Evolutionary conservation across 2,329 filamentous ascomycete species (phyloP), one percentile per base, ranked within the genome.

Genomic region (Ilyonectria mors-panacis): DNA sequence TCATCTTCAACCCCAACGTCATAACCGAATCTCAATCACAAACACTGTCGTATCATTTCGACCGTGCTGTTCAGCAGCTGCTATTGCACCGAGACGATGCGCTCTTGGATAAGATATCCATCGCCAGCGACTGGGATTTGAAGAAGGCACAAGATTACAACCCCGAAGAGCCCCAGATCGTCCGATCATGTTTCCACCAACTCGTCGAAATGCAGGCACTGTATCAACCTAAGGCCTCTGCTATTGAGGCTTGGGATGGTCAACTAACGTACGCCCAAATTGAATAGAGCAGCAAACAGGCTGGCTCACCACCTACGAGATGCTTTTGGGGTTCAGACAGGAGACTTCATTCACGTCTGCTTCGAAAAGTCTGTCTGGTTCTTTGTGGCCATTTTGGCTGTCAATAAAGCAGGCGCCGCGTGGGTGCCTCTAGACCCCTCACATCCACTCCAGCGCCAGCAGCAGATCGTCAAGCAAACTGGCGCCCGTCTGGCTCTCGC

Each of bases 311-410:
- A 30, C 1, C n/a, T 75, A 0, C 63, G 67, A 2, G 60, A 48
- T 28, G n/a, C 28, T 8, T 53, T 70, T 2, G n/a, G 70, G 6
- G 44, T 74, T 28, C 12, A 48, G 2, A 13, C 59, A 9, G 23
- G 65, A 0, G 54, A 35, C 0, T 39, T 39, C 4, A 17, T 51
- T 6, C 48, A 51, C 3, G 30, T 33, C 9, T 75, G 73, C 8
- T 70, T 75, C 60, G 73, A 77, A 9, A 77, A 74, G 12, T 75
- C 74, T 2, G 45, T 69, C 1, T 74, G 74, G 73, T 59, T 71
- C 2, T 47, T 72, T 3, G 66, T 77, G 12, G 59, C 75, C 0
- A 73, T 78, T 57, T 59, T 78, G 3, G 74, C 73, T 4, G 69
- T 78, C 3, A 33, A 71, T 2, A 74, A 76, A 9, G 69, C 74